Evolutionary conservation across 805 yeast species (phyloP), one percentile per base, ranked within the genome.

Genomic region (Metschnikowia amazonensis): DNA sequence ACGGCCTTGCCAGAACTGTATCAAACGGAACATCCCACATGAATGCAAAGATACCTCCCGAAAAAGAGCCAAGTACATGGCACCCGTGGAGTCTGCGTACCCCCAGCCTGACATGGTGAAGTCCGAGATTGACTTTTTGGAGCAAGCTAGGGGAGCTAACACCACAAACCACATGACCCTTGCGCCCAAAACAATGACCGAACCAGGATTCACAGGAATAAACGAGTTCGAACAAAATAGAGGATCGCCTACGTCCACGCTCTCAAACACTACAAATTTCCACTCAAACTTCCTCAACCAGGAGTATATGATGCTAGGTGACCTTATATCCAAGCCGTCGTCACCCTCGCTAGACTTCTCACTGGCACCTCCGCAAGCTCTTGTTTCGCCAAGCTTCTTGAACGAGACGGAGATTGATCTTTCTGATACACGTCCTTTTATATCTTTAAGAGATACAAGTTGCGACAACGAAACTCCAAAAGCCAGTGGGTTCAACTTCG

Each of bases 1-100:
- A 23, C 65, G 94, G 46, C 92, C 94, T 0, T 85, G 92, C 56
- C 74, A 74, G 51, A 85, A 85, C 59, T 85, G 94, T 63, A 55
- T 72, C 17, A 84, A 84, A 58, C 63, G 90, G 46, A 78, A 79
- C 18, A 60, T 79, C n/a, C 75, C 67, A 1, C 75, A 70, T 44
- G 56, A 69, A 10, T 85, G 94, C 60, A 67, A 65, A 30, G 86
- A 84, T 58, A 77, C 80, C 5, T 74, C 72, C 31, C 62, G 89
- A 23, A 82, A 79, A 57, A 55, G 73, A 38, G 79, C 77, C 8
- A 69, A 70, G 47, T 71, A 71, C 50, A 55, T 69, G 53, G 54
- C 48, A 40, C 31, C 34, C 14, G 37, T 45, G 25, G 50, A 34
- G 18, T 10, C 35, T 3, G 10, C 14, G 7, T 39, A 14, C 21